phyloP scores from a whole-genome alignment of 139 green algal genomes.

The Chlorella sorokiniana region DNA sequence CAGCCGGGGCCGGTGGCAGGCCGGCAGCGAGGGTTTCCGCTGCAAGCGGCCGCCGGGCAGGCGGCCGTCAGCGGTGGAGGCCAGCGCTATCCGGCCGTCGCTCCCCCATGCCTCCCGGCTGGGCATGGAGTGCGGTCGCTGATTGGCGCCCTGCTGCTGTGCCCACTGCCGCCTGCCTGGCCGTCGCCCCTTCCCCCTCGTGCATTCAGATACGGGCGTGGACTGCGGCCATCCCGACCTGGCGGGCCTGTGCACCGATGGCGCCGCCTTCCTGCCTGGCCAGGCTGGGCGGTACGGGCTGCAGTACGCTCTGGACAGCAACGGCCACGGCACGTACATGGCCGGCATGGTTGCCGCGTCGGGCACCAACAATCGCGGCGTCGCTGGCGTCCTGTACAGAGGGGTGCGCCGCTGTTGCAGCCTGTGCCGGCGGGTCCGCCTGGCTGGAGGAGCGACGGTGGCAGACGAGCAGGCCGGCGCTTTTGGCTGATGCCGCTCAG shows the following conservation, averaged over 20 bases:
- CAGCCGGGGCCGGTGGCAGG: no score
- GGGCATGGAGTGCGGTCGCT: neutral
- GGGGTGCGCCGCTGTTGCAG: neutral
- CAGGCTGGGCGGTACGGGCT: neutral
- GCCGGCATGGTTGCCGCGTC: neutral
- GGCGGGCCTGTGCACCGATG: no score
- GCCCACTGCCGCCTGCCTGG: neutral
- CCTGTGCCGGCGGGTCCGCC: neutral
- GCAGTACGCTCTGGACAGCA: neutral
- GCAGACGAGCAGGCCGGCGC: no score
- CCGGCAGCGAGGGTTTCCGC: no score
- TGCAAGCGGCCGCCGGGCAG: no score
- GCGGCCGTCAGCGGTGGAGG: no score
- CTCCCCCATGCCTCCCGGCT: neutral
- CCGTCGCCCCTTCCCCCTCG: neutral
- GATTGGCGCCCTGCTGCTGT: neutral
- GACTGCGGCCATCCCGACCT: neutral
- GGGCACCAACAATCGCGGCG: neutral
- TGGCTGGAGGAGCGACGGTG: no score
- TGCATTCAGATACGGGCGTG: constrained; percentile 1
- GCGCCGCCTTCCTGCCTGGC: neutral
- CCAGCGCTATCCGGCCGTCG: no score
- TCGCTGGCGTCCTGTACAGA: neutral
- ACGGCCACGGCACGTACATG: constrained; percentile 7
- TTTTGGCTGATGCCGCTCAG: no score